Conservation (phyloP, 2,329 filamentous ascomycete genomes). For the Paraconiothyrium brasiliense region DNA sequence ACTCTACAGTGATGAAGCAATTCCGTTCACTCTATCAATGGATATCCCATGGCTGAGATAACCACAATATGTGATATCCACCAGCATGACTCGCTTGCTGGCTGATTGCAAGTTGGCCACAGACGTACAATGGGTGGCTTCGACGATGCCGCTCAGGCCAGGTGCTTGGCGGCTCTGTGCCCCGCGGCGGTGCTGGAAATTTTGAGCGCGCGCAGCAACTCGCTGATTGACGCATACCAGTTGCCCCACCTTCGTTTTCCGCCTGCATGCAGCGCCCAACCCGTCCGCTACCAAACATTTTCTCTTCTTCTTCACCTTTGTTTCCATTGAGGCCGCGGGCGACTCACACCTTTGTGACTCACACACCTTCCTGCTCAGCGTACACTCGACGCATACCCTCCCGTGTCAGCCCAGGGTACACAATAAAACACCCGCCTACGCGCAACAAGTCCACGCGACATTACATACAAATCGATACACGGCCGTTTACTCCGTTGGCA, state of each 20-base stretch:
- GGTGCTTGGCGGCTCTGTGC: slow-evolving; percentile 15
- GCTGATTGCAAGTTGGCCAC: not conserved
- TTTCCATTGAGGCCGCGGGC: slow-evolving; percentile 43
- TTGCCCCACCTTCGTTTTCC: slow-evolving; percentile 18
- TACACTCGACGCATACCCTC: slow-evolving; percentile 13
- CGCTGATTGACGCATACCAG: slow-evolving; percentile 18
- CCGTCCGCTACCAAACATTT: slow-evolving; percentile 20
- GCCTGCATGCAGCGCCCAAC: slow-evolving; percentile 17
- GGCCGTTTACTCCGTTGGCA: slow-evolving; percentile 31
- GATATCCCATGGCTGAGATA: no score
- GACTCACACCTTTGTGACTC: slow-evolving; percentile 47
- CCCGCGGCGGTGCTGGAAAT: slow-evolving; percentile 17
- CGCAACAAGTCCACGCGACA: slow-evolving; percentile 13
- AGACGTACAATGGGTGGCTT: not conserved
- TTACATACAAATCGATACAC: slow-evolving; percentile 29
- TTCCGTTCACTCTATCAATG: no score
- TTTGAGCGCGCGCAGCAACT: slow-evolving; percentile 10
- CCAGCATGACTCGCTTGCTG: no score
- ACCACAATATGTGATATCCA: not conserved
- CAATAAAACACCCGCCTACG: not conserved
- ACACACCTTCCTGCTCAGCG: slow-evolving; percentile 14
- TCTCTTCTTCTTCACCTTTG: slow-evolving; percentile 38
- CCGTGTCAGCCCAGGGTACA: not conserved
- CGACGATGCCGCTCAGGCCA: slow-evolving; percentile 4
- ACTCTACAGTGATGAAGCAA: no score